Evolutionary conservation across 2,329 filamentous ascomycete genomes (phyloP), one percentile per base, ranked within the genome.

Genomic region (Cyphellophora europaea): DNA sequence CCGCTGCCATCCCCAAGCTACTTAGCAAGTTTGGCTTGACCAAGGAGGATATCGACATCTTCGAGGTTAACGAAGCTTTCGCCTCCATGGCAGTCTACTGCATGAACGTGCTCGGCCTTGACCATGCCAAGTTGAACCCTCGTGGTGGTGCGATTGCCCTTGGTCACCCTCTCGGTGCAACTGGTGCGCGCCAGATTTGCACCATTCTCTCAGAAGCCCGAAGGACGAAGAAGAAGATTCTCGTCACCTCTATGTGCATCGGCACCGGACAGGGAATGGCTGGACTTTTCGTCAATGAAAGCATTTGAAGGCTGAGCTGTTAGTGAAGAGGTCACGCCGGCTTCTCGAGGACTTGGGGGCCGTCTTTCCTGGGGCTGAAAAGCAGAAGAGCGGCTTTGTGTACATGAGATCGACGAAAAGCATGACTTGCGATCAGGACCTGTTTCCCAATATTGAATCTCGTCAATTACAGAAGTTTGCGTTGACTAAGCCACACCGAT

Each of bases 51-150:
- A 74, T 91, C 43, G 91, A 98, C 54, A 72, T 96, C 21, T 71
- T 89, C 49, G 91, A 96, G 72, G 65, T 98, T 55, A 98, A 98
- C 67, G 91, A 98, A 72, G 91, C 91, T 2, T 98, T 98, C 53
- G 89, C 88, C 14, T 91, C 83, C 34, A 96, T 96, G 91, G 88
- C 86, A 1, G 88, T 95, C 18, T 96, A 95, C 73, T 94, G 87
- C 64, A 65, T 82, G 36, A 71, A 86, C 52, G 75, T 89, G 60
- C 52, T 68, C 6, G 52, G 74, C 53, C 36, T 77, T 58, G 72
- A 79, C 44, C 64, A 74, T 34, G 76, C 74, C 12, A 80, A 74
- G 62, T 79, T 96, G n/a, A 96, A 96, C 62, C 87, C 87, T 1
- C 83, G 91, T 40, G 89, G 89, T 36, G 89, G 89, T 19, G 89